These are phyloP conservation scores for Nannochloropsis oceanica DNA, from an alignment of 108 stramenopile species.

Conservation along the genomic window DNA sequence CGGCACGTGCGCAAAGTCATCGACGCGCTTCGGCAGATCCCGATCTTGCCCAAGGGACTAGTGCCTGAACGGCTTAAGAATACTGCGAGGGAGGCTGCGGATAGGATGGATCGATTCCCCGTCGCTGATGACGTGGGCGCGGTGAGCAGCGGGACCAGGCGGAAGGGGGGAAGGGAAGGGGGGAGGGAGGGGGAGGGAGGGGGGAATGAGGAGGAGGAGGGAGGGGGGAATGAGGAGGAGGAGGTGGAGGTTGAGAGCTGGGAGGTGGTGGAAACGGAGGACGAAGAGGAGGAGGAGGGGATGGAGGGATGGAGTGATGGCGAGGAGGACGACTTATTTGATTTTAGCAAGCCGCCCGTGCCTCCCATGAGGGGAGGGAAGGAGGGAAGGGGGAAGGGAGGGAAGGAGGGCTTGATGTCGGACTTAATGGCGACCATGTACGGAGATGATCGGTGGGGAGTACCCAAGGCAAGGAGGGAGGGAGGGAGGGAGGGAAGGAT, in stretches of 20 bases:
- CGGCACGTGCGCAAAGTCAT: neutral
- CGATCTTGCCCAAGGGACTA: neutral
- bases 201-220: neutral
- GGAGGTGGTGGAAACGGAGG: neutral
- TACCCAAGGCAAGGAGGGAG: neutral
- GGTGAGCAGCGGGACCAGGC: neutral
- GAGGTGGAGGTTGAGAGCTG: too few relatives aligned
- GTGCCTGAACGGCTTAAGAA: conserved; percentile 13
- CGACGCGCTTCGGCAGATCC: neutral
- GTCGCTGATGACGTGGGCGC: conserved; percentile 14
- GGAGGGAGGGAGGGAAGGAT: neutral
- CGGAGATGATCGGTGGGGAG: neutral
- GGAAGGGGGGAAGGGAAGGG: neutral
- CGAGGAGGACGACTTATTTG: too few relatives aligned
- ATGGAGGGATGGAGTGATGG: neutral
- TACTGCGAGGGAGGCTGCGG: conserved; percentile 10
- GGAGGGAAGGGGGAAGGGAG: neutral
- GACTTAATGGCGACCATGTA: neutral
- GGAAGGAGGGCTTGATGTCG: neutral
- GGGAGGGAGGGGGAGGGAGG: neutral
- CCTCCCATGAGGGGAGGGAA: too few relatives aligned
- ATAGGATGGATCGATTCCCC: conserved; percentile 26
- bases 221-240: neutral
- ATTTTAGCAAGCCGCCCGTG: too few relatives aligned
- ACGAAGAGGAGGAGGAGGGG: neutral